These are phyloP conservation scores for Pneumocystis murina DNA, from an alignment of 1,139 yeast species.

Conservation along the genomic window DNA sequence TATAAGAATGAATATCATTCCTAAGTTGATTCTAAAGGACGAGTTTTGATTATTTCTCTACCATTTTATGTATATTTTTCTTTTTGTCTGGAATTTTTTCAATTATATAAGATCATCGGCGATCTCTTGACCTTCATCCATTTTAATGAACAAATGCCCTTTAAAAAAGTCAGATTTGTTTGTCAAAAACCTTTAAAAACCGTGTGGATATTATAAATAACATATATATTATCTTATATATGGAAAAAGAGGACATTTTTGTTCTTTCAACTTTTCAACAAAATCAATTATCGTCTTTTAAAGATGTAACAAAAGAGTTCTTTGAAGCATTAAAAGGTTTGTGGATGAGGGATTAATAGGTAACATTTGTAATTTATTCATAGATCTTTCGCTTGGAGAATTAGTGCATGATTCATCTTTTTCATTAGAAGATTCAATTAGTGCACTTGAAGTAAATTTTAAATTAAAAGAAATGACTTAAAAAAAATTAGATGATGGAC, in stretches of 20 bases:
- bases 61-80: neutral
- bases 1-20: slow-evolving; percentile 88
- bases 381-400: slow-evolving; percentile 6
- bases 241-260: neutral
- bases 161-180: no score
- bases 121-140: neutral
- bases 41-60: slow-evolving; percentile 33
- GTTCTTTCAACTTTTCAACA: neutral
- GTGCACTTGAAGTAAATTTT: slow-evolving; percentile 7
- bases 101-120: neutral
- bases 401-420: slow-evolving; percentile 7
- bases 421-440: slow-evolving; percentile 10
- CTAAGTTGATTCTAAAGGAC: slow-evolving; percentile 77
- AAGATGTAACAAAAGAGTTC: neutral
- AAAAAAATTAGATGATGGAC: slow-evolving; percentile 7
- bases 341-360: neutral
- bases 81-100: neutral
- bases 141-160: neutral
- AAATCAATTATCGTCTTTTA: neutral
- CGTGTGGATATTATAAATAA: no score
- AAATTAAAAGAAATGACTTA: neutral
- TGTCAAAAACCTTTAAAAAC: no score
- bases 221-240: neutral
- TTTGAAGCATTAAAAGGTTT: neutral
- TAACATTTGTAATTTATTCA: neutral